Percentiles rank a stretch among this genome's conserved stretches.
phyloP scores from a whole-genome alignment of 2,329 filamentous ascomycete species.

The Penicillium occitanis region DNA sequence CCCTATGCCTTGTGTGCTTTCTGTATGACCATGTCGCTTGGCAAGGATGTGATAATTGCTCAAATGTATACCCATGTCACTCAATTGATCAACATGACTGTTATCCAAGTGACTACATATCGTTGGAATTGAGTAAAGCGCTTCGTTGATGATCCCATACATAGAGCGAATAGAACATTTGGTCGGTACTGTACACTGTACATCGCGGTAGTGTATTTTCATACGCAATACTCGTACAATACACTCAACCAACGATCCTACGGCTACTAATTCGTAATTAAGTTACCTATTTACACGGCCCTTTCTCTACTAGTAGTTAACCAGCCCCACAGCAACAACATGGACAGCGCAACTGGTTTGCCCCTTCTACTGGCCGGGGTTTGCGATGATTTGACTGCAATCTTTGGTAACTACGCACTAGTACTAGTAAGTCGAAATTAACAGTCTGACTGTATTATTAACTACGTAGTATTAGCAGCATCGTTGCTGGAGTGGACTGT shows the following conservation, averaged over 20 bases:
- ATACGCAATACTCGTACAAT: neutral
- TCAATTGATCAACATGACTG: neutral
- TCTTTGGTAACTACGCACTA: neutral
- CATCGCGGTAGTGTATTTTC: neutral
- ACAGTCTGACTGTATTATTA: neutral
- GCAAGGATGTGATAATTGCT: neutral
- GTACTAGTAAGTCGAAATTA: neutral
- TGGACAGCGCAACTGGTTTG: neutral
- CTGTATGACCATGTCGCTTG: conserved; percentile 1
- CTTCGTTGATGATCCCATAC: neutral
- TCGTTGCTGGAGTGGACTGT: neutral
- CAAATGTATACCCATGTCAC: neutral
- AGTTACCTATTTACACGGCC: conserved; percentile 3
- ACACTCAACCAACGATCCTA: neutral
- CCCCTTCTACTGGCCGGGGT: conserved; percentile 5
- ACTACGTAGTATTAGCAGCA: neutral
- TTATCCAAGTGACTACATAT: neutral
- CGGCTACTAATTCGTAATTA: neutral
- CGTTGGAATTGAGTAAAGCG: neutral
- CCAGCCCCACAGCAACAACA: conserved; percentile 8
- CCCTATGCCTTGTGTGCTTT: conserved; percentile 6
- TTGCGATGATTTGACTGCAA: neutral
- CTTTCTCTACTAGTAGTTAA: neutral
- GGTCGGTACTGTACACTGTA: neutral
- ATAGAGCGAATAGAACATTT: neutral